Evolutionary conservation across 257 asterid species (phyloP).

Genomic region (Solanum stenotomum): DNA sequence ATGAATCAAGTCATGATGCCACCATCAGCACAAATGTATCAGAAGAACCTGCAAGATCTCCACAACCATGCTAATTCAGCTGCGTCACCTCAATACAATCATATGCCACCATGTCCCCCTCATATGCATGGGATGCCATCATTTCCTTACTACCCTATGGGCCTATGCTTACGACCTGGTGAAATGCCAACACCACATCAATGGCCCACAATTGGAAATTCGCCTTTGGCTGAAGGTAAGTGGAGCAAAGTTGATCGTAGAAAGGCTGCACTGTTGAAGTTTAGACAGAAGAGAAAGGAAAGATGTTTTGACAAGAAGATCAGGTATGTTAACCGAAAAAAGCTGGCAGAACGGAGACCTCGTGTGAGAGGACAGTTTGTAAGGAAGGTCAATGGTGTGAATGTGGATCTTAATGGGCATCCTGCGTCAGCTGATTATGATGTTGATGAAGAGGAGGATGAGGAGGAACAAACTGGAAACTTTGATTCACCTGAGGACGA

Average conservation of each 20-base stretch:
- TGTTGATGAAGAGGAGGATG: conserved; percentile 30
- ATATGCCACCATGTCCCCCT: conserved; percentile 47
- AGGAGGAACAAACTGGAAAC: conserved; percentile 9
- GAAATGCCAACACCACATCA: conserved; percentile 56
- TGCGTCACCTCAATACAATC: conserved; percentile 52
- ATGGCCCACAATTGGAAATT: conserved; percentile 48
- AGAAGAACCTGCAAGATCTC: conserved; percentile 33
- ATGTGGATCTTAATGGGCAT: conserved; percentile 75
- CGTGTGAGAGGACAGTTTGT: conserved; percentile 92
- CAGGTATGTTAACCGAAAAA: conserved; percentile 82
- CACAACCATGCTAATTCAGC: conserved; percentile 42
- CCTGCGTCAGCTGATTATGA: conserved; percentile 67
- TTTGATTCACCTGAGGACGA: conserved; percentile 11
- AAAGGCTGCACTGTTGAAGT: conserved; percentile 88
- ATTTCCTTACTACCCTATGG: conserved; percentile 57
- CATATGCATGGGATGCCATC: conserved; percentile 53
- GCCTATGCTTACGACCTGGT: conserved; percentile 64
- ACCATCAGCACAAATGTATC: conserved; percentile 35
- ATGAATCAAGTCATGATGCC: conserved; percentile 56
- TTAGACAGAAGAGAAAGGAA: conserved; percentile 85
- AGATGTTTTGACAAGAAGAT: conserved; percentile 92
- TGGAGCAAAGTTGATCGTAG: conserved; percentile 51
- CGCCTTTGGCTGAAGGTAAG: conserved; percentile 31
- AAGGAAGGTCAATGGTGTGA: conserved; percentile 67
- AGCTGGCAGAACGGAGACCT: conserved; percentile 92